Conservation (phyloP, 106 monocot genomes). For the Agapanthus africanus region DNA sequence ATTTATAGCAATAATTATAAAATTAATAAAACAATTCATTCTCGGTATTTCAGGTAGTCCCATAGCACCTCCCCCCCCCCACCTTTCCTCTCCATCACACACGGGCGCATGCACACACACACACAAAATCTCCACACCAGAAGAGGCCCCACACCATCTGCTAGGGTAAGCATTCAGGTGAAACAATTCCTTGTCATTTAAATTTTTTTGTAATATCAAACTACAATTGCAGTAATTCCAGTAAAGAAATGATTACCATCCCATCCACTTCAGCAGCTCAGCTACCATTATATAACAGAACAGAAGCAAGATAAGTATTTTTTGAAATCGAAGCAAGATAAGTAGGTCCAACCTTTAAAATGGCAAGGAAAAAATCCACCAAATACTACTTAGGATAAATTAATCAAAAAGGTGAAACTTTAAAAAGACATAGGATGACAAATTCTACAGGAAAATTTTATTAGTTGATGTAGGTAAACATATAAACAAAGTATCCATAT, state of each 20-base stretch:
- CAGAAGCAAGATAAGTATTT: neutral
- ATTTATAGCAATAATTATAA: neutral
- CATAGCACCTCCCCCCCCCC: neutral
- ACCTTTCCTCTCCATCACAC: neutral
- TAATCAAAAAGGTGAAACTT: neutral
- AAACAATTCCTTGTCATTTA: neutral
- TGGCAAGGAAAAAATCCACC: neutral
- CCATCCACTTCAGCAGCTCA: too few species aligned
- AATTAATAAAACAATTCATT: neutral
- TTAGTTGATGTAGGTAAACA: too few species aligned
- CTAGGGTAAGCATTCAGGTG: neutral
- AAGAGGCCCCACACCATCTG: neutral
- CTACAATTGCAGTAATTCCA: neutral
- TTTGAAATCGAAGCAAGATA: too few species aligned
- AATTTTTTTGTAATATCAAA: neutral
- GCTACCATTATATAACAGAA: neutral
- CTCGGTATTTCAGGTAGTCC: neutral
- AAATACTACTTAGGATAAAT: neutral
- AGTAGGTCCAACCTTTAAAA: neutral
- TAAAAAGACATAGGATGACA: neutral
- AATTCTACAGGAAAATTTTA: too few species aligned
- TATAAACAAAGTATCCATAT: too few species aligned
- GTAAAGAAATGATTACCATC: too few species aligned
- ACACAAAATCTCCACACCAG: too few species aligned
- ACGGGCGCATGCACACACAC: neutral